Percentiles rank a stretch among this genome's conserved stretches.
These are phyloP conservation scores for Passiflora organensis DNA, from an alignment of 345 rosid species.

Conservation along the genomic window DNA sequence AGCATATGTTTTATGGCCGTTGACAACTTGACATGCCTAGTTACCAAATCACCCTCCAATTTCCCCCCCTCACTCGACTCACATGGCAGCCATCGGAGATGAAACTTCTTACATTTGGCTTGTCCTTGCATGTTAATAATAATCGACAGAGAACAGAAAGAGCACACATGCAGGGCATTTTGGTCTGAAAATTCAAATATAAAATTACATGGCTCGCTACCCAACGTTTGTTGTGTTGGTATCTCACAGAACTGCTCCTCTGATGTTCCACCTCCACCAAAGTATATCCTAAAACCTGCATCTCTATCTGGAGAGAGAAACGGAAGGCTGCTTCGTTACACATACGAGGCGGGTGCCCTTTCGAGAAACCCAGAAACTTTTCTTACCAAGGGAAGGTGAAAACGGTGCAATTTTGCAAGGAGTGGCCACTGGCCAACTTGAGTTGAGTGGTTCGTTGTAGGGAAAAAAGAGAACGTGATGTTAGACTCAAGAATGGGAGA, in stretches of 20 bases:
- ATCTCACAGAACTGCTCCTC: slow-evolving; percentile 3
- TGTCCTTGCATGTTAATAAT: no score
- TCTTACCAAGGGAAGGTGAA: background rate
- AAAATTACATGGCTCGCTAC: slow-evolving; percentile 24
- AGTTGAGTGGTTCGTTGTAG: background rate
- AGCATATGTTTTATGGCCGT: no score
- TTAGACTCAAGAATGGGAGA: background rate
- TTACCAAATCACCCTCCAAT: no score
- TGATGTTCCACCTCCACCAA: slow-evolving; percentile 5
- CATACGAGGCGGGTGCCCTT: background rate
- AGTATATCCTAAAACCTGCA: background rate
- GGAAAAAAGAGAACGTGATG: background rate
- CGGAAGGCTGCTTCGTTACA: no score
- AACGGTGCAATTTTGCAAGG: background rate
- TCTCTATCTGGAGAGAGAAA: background rate
- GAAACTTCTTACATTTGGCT: no score
- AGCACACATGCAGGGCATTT: no score
- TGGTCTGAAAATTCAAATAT: slow-evolving; percentile 19
- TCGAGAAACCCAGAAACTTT: background rate
- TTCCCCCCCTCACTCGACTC: no score
- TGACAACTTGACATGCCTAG: no score
- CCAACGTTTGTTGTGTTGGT: slow-evolving; percentile 19
- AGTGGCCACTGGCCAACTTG: background rate
- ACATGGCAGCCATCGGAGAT: no score
- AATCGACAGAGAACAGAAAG: no score